Evolutionary conservation across 192 early-diverging fungal genomes (phyloP).

Genomic region (Backusella luteola): DNA sequence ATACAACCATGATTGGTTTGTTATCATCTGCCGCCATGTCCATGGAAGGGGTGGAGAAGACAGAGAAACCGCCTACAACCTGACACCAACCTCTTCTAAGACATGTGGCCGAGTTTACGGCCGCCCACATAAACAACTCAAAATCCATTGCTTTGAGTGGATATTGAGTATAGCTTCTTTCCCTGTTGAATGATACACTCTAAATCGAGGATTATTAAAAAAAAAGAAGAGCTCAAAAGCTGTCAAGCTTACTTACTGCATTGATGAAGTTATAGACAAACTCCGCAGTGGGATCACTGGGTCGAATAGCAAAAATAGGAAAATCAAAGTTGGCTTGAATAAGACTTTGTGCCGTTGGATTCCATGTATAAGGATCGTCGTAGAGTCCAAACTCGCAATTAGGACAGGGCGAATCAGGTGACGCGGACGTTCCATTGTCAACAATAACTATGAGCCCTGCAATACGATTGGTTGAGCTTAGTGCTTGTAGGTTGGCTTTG

Average conservation of each 20-base stretch:
- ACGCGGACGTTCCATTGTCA: constrained; percentile 40
- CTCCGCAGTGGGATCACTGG: constrained; percentile 30
- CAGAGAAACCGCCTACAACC: constrained; percentile 64
- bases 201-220: constrained; percentile 14
- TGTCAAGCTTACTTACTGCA: constrained; percentile 23
- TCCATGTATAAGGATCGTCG: constrained; percentile 65
- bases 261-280: constrained; percentile 41
- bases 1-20: constrained; percentile 68
- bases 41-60: constrained; percentile 65
- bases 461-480: constrained; percentile 48
- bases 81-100: constrained; percentile 71
- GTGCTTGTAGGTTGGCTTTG: constrained; percentile 39
- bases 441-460: constrained; percentile 56
- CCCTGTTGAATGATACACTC: constrained; percentile 46
- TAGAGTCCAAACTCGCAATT: constrained; percentile 73
- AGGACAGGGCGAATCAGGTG: constrained; percentile 63
- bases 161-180: constrained; percentile 49
- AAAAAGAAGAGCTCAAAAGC: not conserved
- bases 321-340: constrained; percentile 55
- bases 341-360: constrained; percentile 60
- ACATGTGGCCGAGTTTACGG: constrained; percentile 64
- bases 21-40: constrained; percentile 51
- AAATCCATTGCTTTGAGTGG: constrained; percentile 74
- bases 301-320: constrained; percentile 63
- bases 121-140: constrained; percentile 67